These are phyloP conservation scores for Pichia manshurica DNA, from an alignment of 805 yeast genomes.

Conservation along the genomic window DNA sequence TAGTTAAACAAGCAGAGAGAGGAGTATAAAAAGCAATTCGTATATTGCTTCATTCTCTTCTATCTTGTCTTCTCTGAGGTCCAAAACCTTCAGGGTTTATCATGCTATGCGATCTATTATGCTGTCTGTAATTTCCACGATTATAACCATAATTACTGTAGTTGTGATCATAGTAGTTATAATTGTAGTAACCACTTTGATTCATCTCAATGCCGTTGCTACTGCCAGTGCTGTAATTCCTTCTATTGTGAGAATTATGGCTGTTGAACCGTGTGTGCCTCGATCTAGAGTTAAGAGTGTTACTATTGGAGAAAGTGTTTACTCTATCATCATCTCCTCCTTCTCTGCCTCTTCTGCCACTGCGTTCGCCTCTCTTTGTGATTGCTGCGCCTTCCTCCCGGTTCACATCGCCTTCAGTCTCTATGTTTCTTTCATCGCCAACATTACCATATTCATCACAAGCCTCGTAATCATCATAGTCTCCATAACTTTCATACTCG, in stretches of 20 bases:
- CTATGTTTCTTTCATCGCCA: neutral
- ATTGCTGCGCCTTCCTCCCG: no score
- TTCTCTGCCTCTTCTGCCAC: neutral
- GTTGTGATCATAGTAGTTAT: constrained; percentile 4
- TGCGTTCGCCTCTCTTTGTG: neutral
- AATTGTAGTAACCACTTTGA: neutral
- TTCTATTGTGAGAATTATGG: neutral
- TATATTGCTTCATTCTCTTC: no score
- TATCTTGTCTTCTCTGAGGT: neutral
- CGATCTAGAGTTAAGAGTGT: neutral
- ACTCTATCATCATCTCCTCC: neutral
- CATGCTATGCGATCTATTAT: constrained; percentile 6
- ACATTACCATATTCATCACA: constrained; percentile 3
- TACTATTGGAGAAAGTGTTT: neutral
- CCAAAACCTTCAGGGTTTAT: neutral
- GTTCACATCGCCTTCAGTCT: neutral
- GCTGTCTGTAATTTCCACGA: neutral
- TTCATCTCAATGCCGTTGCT: neutral
- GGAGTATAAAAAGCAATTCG: neutral
- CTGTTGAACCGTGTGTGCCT: neutral
- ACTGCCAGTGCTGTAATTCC: constrained; percentile 1
- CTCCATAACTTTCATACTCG: constrained; percentile 2
- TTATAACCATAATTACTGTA: neutral
- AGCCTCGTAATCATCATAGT: neutral
- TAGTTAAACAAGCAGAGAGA: neutral